These are phyloP conservation scores for Ramichloridium luteum DNA, from an alignment of 2,329 filamentous ascomycete species.

Conservation along the genomic window DNA sequence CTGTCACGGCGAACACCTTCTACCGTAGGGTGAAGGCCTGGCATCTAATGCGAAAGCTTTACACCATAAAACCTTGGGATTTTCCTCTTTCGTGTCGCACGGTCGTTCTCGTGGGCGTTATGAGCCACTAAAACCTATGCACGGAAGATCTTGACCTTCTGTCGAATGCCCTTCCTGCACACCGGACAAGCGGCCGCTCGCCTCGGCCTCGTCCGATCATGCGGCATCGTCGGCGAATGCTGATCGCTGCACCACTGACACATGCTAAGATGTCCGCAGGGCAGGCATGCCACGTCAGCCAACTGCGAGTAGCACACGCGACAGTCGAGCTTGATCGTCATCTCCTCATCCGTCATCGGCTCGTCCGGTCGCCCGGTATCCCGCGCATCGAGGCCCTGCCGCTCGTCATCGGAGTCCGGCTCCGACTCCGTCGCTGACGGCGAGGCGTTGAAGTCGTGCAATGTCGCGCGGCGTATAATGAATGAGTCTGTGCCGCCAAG, in stretches of 20 bases:
- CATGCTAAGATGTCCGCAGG: slow-evolving; percentile 44
- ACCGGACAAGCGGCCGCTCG: slow-evolving; percentile 32
- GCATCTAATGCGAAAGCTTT: too few species aligned
- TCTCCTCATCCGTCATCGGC: slow-evolving; percentile 36
- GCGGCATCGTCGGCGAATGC: slow-evolving; percentile 33
- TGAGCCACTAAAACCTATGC: too few species aligned
- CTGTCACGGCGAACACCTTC: too few species aligned
- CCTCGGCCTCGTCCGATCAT: slow-evolving; percentile 29
- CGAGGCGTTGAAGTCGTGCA: slow-evolving; percentile 7
- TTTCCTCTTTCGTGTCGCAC: too few species aligned
- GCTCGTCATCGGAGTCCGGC: slow-evolving; percentile 15
- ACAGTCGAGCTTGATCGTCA: slow-evolving; percentile 40
- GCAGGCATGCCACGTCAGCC: slow-evolving; percentile 40
- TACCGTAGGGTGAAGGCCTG: too few species aligned
- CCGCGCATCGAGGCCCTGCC: slow-evolving; percentile 33
- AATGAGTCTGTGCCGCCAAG: not conserved
- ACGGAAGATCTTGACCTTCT: slow-evolving; percentile 28
- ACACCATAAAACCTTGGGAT: too few species aligned
- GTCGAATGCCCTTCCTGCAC: slow-evolving; percentile 35
- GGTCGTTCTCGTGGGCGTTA: too few species aligned
- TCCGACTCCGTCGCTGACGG: slow-evolving; percentile 13
- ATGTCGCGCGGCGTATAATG: slow-evolving; percentile 4
- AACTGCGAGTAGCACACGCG: slow-evolving; percentile 42
- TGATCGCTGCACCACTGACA: slow-evolving; percentile 44
- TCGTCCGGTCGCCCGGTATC: slow-evolving; percentile 33